Conservation (phyloP, 805 yeast genomes). For the Kodamaea lidongshanica region DNA sequence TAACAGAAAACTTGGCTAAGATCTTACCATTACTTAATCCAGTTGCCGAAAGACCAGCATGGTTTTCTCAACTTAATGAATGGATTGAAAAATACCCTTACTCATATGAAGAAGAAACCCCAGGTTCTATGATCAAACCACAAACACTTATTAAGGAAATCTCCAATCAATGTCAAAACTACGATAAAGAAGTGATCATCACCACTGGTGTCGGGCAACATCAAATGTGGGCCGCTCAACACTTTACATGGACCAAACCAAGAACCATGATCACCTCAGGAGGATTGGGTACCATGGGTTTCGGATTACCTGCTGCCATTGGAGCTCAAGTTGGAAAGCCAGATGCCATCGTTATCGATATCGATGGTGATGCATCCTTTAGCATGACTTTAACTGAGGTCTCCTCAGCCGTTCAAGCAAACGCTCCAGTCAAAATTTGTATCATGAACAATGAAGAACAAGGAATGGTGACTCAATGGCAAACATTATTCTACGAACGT, state of each 20-base stretch:
- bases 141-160: conserved; percentile 84
- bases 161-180: conserved; percentile 59
- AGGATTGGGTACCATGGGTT: conserved; percentile 99
- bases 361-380: conserved; percentile 99
- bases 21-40: conserved; percentile 65
- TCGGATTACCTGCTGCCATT: conserved; percentile 94
- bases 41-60: conserved; percentile 64
- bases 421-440: conserved; percentile 82
- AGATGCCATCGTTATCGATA: conserved; percentile 89
- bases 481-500: conserved; percentile 92
- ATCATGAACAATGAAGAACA: conserved; percentile 96
- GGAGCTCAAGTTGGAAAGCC: conserved; percentile 98
- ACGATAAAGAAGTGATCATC: conserved; percentile 70
- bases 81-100: conserved; percentile 91
- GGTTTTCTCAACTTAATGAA: conserved; percentile 67
- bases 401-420: conserved; percentile 90
- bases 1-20: conserved; percentile 64
- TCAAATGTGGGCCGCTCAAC: conserved; percentile 99
- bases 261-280: conserved; percentile 96
- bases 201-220: conserved; percentile 99
- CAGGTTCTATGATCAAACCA: conserved; percentile 79
- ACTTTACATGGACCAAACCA: conserved; percentile 89
- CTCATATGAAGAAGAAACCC: conserved; percentile 72
- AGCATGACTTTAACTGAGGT: conserved; percentile 94
- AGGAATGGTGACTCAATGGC: conserved; percentile 99